Evolutionary conservation across 139 green algal species (phyloP).

Genomic region (Astrephomene gubernaculifera): DNA sequence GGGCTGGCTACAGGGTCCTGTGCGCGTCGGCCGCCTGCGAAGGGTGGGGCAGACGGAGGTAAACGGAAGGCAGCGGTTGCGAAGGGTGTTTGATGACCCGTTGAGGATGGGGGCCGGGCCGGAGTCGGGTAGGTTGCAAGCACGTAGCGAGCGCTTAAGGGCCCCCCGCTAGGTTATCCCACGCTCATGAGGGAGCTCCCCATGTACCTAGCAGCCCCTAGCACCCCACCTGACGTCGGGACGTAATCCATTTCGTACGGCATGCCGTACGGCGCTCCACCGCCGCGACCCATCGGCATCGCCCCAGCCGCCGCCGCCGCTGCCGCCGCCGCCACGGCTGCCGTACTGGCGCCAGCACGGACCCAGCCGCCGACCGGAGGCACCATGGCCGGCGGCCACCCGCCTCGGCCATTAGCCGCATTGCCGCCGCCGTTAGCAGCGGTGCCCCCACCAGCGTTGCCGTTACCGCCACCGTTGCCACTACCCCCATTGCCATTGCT

Average conservation of each 20-base stretch:
- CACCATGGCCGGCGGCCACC: background rate
- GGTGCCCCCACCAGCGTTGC: background rate
- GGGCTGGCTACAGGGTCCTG: background rate
- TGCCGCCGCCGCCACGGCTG: background rate
- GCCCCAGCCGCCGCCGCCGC: background rate
- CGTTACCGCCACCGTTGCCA: too few relatives aligned
- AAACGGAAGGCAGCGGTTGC: too few relatives aligned
- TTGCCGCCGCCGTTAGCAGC: background rate
- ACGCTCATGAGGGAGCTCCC: too few relatives aligned
- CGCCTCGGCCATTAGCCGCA: background rate
- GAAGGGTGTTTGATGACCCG: too few relatives aligned
- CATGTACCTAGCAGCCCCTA: background rate
- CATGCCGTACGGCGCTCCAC: background rate
- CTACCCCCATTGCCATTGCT: background rate
- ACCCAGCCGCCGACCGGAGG: background rate
- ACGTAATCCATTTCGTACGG: slow-evolving; percentile 3
- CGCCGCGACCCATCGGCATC: background rate
- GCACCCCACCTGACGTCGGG: background rate
- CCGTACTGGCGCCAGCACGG: background rate
- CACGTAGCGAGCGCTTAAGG: too few relatives aligned
- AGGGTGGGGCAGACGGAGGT: background rate
- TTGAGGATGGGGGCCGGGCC: too few relatives aligned
- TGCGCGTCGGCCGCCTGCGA: background rate
- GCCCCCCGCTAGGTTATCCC: too few relatives aligned
- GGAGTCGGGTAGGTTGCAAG: too few relatives aligned